phyloP scores from a whole-genome alignment of 2,329 filamentous ascomycete genomes.

The Furcasterigmium furcatum region DNA sequence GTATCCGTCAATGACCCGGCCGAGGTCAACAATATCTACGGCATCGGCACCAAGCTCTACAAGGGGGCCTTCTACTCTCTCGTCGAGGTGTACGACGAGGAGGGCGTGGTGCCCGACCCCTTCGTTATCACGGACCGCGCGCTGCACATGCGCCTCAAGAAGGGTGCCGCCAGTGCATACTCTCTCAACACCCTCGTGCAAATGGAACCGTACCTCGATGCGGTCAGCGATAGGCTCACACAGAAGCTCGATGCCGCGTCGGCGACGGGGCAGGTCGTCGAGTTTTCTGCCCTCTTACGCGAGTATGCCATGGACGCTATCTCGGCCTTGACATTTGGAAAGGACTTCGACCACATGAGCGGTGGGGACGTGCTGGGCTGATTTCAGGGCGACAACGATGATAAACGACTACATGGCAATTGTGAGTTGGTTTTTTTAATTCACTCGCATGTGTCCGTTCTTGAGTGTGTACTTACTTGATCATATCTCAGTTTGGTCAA shows the following conservation, averaged over 20 bases:
- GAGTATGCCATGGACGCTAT: background rate
- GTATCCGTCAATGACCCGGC: background rate
- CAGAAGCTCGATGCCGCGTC: background rate
- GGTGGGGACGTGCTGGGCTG: background rate
- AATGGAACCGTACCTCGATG: constrained; percentile 5
- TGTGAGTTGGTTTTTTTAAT: background rate
- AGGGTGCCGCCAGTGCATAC: constrained; percentile 6
- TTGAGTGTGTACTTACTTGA: no score
- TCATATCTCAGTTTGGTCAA: constrained; percentile 1
- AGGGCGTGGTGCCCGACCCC: constrained; percentile 7
- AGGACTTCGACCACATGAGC: background rate
- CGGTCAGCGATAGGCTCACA: background rate
- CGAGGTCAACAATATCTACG: background rate
- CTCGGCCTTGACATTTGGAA: background rate
- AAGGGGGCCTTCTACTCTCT: constrained; percentile 7
- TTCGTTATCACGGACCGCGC: constrained; percentile 5
- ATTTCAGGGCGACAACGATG: background rate
- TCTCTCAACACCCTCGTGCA: constrained; percentile 6
- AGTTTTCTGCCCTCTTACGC: background rate
- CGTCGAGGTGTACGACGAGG: constrained; percentile 6
- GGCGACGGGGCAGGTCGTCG: background rate
- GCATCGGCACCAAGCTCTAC: constrained; percentile 3
- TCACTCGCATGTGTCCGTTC: background rate
- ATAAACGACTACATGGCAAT: background rate
- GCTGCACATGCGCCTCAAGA: constrained; percentile 6